phyloP scores from a whole-genome alignment of 805 yeast species.

The Ogataea nakhonphanomensis region DNA sequence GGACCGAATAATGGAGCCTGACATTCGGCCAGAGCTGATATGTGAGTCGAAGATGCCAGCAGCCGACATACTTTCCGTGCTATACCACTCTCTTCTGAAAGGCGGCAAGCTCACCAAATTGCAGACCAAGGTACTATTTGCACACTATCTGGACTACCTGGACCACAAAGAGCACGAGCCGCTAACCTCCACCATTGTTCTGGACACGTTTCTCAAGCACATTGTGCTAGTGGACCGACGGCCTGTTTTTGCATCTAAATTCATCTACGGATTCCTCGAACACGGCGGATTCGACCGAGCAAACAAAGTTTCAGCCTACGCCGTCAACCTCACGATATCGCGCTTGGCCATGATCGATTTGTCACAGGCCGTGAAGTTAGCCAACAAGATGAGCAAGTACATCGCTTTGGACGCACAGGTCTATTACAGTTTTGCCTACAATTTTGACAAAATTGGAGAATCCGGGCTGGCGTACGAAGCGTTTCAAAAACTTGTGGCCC shows the following conservation, averaged over 20 bases:
- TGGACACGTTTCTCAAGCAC: slow-evolving; percentile 20
- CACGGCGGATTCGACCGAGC: not conserved
- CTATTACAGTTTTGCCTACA: slow-evolving; percentile 17
- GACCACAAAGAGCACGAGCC: not conserved
- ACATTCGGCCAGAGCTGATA: slow-evolving; percentile 16
- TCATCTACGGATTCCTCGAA: slow-evolving; percentile 6
- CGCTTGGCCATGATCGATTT: slow-evolving; percentile 15
- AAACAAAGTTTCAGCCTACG: slow-evolving; percentile 7
- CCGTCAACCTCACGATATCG: slow-evolving; percentile 9
- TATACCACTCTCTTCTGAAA: slow-evolving; percentile 8
- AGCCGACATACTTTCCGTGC: slow-evolving; percentile 5
- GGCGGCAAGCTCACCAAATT: slow-evolving; percentile 10
- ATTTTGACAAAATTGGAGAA: slow-evolving; percentile 19
- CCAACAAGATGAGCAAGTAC: slow-evolving; percentile 1
- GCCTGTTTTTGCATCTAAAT: slow-evolving; percentile 13
- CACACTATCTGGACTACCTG: slow-evolving; percentile 7
- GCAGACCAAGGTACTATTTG: slow-evolving; percentile 10
- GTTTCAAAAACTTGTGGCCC: slow-evolving; percentile 13
- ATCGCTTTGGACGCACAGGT: slow-evolving; percentile 9
- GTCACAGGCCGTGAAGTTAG: slow-evolving; percentile 9
- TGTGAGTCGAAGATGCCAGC: slow-evolving; percentile 5
- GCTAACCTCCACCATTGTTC: slow-evolving; percentile 5
- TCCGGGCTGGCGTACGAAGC: slow-evolving; percentile 16
- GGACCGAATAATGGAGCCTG: slow-evolving; percentile 9
- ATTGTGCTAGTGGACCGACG: slow-evolving; percentile 2